Base-by-base conservation (phyloP, 257 asterid genomes). In the Petrea volubilis region DNA sequence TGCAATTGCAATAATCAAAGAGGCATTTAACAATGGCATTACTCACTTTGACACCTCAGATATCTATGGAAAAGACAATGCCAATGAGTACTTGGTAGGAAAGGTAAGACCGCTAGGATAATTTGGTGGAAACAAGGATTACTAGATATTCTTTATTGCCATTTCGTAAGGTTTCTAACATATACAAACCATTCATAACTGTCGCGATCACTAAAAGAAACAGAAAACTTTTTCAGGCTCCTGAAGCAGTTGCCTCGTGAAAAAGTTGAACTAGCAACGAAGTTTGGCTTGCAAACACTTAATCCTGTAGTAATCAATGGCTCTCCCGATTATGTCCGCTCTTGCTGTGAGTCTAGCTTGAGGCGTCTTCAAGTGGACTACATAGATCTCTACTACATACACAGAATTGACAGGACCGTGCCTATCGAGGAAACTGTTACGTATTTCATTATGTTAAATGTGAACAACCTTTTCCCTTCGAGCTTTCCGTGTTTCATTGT, bases 301-400 rank as follows among this genome's bases (percentile, higher is more conserved):
- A 71, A 74, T 23, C 81, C 76, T 36, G 67, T 87, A 28, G 85
- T 59, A 50, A 71, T 87, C 40, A 89, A 80, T 70, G 96, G 96
- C 41, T 68, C 88, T 29, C 81, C 91, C 4, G 90, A 82, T 58
- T 85, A 88, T 75, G 95, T 33, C 2, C 84, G 91, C 8, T 77
- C 88, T 27, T 83, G 90, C 74, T 88, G 95, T 68, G 95, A 85
- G 67, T 86, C 79, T 34, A 87, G 94, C 80, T 78, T 83, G 73
- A 81, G 71, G 66, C 68, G 85, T 73, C 88, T 87, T 51, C 82
- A 80, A 71, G 86, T 87, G 75, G 88, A 87, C 27, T 87, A 76
- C 77, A 85, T 87, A 15, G 94, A 87, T 75, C 87, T 87, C 11
- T 87, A 80, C 66, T 87, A 85, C 62, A 44, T 82, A 25, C 94